Evolutionary conservation across 2,329 filamentous ascomycete genomes (phyloP), one percentile per base, ranked within the genome.

Genomic region (Akanthomyces uredinophilus): DNA sequence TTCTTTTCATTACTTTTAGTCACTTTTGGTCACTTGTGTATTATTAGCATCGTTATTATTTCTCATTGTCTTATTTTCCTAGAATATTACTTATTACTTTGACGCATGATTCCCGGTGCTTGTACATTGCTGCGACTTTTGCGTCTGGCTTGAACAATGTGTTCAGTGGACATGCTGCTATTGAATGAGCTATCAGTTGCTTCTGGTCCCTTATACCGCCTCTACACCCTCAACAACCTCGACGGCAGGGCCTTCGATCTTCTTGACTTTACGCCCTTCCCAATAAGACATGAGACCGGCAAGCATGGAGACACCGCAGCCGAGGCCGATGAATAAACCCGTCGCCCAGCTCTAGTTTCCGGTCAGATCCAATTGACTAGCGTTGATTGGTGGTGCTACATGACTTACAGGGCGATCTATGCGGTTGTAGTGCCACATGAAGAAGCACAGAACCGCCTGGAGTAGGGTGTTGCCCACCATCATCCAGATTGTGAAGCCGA

Each of bases 371-470:
- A 18, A 8, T 39, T 13, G 39, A 7, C 13, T n/a, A 20, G 24
- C 6, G 18, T 43, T 32, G 29, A 16, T 43, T 14, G 11, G 20
- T 49, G 16, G 32, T n/a, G 55, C 13, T 5, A 1, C 10, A n/a
- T 52, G n/a, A 67, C 67, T 63, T 62, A 68, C 67, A 11, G 67
- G 67, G 13, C 68, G 67, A 41, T 69, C 63, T 32, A 68, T 62
- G 11, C 68, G 65, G 44, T 69, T 69, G 52, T 68, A 69, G 1
- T 64, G 63, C 68, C 68, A 69, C 67, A 69, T 69, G 52, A 68
- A 69, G 49, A 63, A 68, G 18, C 63, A 68, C 32, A 69, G 52
- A 11, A 68, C 67, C 5, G 65, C 66, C 53, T 69, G 68, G 18
- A 69, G 37, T 5, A 66, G 44, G 5, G 68, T 69, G 53, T 69